Evolutionary conservation across 768 basidiomycete species (phyloP).

Genomic region (Cantharellus anzutake): DNA sequence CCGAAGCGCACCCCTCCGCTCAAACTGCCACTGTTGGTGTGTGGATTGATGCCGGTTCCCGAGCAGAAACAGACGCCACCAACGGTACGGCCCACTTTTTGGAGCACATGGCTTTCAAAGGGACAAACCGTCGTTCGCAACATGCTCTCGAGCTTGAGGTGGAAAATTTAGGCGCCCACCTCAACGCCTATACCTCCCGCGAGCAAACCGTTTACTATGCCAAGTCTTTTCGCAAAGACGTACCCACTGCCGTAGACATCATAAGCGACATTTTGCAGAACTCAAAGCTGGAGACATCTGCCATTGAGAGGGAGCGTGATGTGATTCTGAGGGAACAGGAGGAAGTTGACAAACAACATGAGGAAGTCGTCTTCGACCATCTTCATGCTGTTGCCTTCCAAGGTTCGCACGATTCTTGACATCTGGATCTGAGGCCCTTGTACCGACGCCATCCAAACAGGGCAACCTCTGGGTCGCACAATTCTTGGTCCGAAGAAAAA

Average conservation of each 20-base stretch:
- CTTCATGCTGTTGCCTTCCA: slow-evolving; percentile 94
- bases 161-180: slow-evolving; percentile 90
- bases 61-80: slow-evolving; percentile 88
- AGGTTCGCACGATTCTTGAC: slow-evolving; percentile 28
- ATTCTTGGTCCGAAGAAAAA: slow-evolving; percentile 94
- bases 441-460: slow-evolving; percentile 22
- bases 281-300: slow-evolving; percentile 71
- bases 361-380: slow-evolving; percentile 98
- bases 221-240: slow-evolving; percentile 94
- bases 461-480: slow-evolving; percentile 87
- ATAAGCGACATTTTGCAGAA: slow-evolving; percentile 96
- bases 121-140: slow-evolving; percentile 75
- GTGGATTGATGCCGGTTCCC: slow-evolving; percentile 96
- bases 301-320: slow-evolving; percentile 89
- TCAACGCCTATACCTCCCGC: slow-evolving; percentile 96
- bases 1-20: slow-evolving; percentile 73
- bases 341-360: slow-evolving; percentile 96
- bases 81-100: slow-evolving; percentile 97
- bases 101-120: slow-evolving; percentile 98
- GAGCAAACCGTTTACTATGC: slow-evolving; percentile 99
- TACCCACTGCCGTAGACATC: slow-evolving; percentile 79
- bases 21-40: slow-evolving; percentile 98
- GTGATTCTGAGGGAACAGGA: slow-evolving; percentile 95
- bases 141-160: slow-evolving; percentile 89
- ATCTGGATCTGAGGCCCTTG: not conserved